Conservation (phyloP, 768 basidiomycete species). For the Suillus cothurnatus region DNA sequence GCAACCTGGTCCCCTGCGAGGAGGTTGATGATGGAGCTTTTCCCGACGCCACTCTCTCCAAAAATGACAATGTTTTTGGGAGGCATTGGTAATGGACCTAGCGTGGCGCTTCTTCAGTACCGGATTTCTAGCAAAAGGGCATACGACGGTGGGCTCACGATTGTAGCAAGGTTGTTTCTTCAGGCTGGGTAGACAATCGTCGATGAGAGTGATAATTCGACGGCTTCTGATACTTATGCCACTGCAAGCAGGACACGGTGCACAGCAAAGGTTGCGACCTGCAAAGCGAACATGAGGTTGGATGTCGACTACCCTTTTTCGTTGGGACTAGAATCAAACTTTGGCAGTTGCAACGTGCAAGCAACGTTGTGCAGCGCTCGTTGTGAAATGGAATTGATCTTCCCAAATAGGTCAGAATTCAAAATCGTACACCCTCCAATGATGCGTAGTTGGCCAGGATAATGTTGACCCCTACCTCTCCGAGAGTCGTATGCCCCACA, state of each 20-base stretch:
- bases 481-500: too few relatives aligned
- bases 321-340: not conserved
- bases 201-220: not conserved
- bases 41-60: conserved; percentile 7
- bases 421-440: too few relatives aligned
- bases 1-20: conserved; percentile 33
- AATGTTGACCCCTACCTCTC: too few relatives aligned
- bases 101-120: not conserved
- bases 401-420: too few relatives aligned
- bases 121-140: not conserved
- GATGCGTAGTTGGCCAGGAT: too few relatives aligned
- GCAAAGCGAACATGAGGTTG: not conserved
- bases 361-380: not conserved
- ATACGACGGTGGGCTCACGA: not conserved
- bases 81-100: not conserved
- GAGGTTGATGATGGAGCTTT: conserved; percentile 22
- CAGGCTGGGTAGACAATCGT: not conserved
- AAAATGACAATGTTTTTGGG: conserved; percentile 18
- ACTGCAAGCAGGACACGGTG: not conserved
- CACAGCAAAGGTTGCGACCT: not conserved
- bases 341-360: not conserved
- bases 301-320: not conserved
- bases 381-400: not conserved
- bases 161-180: not conserved
- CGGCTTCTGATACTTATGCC: not conserved